Percentiles rank a stretch among this genome's conserved stretches.
Conservation (phyloP, 2,329 filamentous ascomycete species). For the Colletotrichum liriopes region DNA sequence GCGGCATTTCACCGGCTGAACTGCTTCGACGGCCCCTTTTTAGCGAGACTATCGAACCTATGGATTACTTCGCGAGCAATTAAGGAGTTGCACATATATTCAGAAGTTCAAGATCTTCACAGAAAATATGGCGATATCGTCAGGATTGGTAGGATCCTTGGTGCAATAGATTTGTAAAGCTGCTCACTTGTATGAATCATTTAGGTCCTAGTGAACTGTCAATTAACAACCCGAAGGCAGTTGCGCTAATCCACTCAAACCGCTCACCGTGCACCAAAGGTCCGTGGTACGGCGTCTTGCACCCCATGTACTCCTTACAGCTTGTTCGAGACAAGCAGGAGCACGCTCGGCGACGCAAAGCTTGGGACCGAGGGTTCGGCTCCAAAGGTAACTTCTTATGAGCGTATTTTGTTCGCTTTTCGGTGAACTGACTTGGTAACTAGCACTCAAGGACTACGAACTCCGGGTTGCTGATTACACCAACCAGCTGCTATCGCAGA, state of each 20-base stretch:
- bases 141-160: conserved; percentile 44
- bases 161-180: not conserved
- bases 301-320: conserved; percentile 50
- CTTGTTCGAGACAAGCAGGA: conserved; percentile 50
- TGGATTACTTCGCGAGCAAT: conserved; percentile 44
- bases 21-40: conserved; percentile 49
- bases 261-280: conserved; percentile 51
- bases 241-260: conserved; percentile 49
- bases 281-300: conserved; percentile 52
- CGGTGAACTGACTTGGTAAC: not conserved
- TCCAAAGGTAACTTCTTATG: conserved; percentile 45
- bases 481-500: conserved; percentile 45
- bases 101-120: conserved; percentile 49
- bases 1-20: conserved; percentile 48
- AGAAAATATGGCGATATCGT: conserved; percentile 51
- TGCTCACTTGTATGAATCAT: conserved; percentile 23
- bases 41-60: conserved; percentile 47
- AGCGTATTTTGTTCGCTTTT: too few relatives aligned
- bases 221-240: conserved; percentile 49
- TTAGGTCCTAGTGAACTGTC: conserved; percentile 52
- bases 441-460: conserved; percentile 49
- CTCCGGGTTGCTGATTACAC: conserved; percentile 48
- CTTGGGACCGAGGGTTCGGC: conserved; percentile 53
- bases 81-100: conserved; percentile 46
- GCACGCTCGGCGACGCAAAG: conserved; percentile 51